A percentile compares a stretch with the other conserved stretches of the same genome.
Evolutionary conservation across 1,284 basidiomycete genomes (phyloP).

Genomic region (Tetrapyrgos nigripes): DNA sequence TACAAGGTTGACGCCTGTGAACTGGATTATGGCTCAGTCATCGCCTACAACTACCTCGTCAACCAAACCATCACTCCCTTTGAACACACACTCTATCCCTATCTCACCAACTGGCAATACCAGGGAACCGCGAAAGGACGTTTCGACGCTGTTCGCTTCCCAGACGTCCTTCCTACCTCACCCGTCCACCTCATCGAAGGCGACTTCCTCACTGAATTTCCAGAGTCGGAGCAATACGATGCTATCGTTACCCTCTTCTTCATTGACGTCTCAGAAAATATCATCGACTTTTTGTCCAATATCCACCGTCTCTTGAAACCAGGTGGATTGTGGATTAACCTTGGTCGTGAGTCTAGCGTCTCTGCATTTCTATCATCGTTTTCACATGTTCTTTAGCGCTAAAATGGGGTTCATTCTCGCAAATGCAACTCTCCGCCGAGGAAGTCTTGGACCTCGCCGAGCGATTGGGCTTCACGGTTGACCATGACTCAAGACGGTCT

Average conservation of each 20-base stretch:
- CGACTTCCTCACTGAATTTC: conserved; percentile 57
- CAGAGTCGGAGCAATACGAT: conserved; percentile 48
- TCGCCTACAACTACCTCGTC: conserved; percentile 63
- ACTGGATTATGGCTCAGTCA: conserved; percentile 60
- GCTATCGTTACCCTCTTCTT: conserved; percentile 72
- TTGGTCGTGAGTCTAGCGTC: conserved; percentile 46
- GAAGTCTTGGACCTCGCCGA: conserved; percentile 7
- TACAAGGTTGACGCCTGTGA: conserved; percentile 62
- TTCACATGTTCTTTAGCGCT: background rate
- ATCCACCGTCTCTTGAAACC: conserved; percentile 59
- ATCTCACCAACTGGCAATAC: conserved; percentile 72
- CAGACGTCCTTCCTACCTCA: conserved; percentile 58
- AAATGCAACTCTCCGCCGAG: conserved; percentile 8
- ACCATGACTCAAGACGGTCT: conserved; percentile 4
- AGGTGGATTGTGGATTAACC: conserved; percentile 71
- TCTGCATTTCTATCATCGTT: background rate
- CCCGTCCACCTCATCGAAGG: conserved; percentile 50
- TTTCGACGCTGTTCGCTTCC: conserved; percentile 60
- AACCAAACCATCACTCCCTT: conserved; percentile 49
- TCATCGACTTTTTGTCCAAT: conserved; percentile 57
- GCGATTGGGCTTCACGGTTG: background rate
- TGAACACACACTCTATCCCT: conserved; percentile 62
- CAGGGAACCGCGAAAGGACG: conserved; percentile 56
- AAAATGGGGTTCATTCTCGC: conserved; percentile 5
- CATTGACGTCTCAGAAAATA: conserved; percentile 71